Conservation (phyloP, 148 eudicot genomes). For the Pharnaceum exiguum region DNA sequence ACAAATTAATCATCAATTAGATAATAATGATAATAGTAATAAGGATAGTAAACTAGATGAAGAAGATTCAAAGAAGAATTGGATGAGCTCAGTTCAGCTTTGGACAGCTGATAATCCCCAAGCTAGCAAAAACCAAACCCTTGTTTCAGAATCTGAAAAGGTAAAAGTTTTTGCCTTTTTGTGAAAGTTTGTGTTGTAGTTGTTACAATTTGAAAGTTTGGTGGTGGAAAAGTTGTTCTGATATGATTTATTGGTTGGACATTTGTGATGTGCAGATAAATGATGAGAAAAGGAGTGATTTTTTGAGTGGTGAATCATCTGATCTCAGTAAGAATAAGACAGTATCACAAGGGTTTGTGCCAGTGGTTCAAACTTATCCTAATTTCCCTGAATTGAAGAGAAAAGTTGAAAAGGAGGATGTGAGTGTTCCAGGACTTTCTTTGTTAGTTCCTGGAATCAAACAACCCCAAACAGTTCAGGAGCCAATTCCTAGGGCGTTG, state of each 20-base stretch:
- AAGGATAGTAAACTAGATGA: constrained; percentile 14
- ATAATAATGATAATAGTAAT: not conserved
- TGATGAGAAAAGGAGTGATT: constrained; percentile 18
- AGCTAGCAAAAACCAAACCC: constrained; percentile 6
- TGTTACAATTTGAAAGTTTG: not conserved
- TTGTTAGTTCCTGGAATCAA: constrained; percentile 40
- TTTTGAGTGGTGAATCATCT: constrained; percentile 12
- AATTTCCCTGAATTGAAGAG: constrained; percentile 19
- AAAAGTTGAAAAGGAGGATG: constrained; percentile 30
- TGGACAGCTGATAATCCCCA: constrained; percentile 43
- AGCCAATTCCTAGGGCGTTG: constrained; percentile 20
- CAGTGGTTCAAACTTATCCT: constrained; percentile 25
- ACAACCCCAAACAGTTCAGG: constrained; percentile 31
- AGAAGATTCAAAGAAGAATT: constrained; percentile 45
- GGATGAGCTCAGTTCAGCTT: constrained; percentile 87
- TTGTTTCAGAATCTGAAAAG: constrained; percentile 25
- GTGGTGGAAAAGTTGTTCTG: not conserved
- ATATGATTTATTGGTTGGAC: constrained; percentile 3
- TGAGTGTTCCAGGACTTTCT: constrained; percentile 33
- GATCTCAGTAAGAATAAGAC: constrained; percentile 18
- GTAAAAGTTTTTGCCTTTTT: constrained; percentile 12
- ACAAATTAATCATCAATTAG: too few species aligned
- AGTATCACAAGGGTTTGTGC: constrained; percentile 28
- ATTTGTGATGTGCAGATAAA: constrained; percentile 21
- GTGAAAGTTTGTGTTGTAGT: not conserved